A percentile compares a stretch with the other conserved stretches of the same genome.
Conservation (phyloP, 192 early-diverging fungal genomes). For the Spizellomyces punctatus region DNA sequence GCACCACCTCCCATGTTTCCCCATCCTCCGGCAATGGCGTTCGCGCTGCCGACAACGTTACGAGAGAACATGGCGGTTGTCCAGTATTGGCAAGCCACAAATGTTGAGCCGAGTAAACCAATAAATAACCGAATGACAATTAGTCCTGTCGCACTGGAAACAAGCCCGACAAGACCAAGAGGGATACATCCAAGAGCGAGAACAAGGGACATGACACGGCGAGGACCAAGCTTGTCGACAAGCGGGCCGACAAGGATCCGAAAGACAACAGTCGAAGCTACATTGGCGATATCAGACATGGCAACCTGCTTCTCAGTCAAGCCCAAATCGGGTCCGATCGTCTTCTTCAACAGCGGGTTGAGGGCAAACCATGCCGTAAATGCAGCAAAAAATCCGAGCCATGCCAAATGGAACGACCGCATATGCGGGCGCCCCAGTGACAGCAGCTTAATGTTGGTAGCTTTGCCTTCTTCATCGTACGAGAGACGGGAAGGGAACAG, state of each 20-base stretch:
- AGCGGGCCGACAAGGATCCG: conserved; percentile 49
- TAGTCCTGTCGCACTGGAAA: conserved; percentile 47
- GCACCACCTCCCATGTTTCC: conserved; percentile 72
- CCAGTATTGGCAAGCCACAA: conserved; percentile 76
- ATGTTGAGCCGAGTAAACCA: conserved; percentile 64
- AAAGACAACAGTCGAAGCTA: conserved; percentile 62
- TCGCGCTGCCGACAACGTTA: conserved; percentile 65
- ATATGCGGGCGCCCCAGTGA: conserved; percentile 28
- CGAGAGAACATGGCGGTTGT: conserved; percentile 60
- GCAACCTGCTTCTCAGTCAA: conserved; percentile 45
- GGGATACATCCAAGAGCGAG: conserved; percentile 61
- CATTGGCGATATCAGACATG: conserved; percentile 50
- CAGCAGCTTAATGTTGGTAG: no score
- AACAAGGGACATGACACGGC: conserved; percentile 52
- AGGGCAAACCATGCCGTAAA: conserved; percentile 65
- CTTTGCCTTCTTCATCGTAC: no score
- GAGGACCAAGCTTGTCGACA: conserved; percentile 31
- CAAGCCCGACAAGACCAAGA: conserved; percentile 48
- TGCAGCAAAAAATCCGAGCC: conserved; percentile 43
- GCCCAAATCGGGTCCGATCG: conserved; percentile 57
- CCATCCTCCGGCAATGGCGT: conserved; percentile 70
- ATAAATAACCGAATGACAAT: conserved; percentile 55
- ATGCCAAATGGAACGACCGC: conserved; percentile 39
- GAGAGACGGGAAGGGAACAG: no score
- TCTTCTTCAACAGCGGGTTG: conserved; percentile 54